Conservation (phyloP, 192 early-diverging fungal genomes). For the Helicostylum pulchrum region DNA sequence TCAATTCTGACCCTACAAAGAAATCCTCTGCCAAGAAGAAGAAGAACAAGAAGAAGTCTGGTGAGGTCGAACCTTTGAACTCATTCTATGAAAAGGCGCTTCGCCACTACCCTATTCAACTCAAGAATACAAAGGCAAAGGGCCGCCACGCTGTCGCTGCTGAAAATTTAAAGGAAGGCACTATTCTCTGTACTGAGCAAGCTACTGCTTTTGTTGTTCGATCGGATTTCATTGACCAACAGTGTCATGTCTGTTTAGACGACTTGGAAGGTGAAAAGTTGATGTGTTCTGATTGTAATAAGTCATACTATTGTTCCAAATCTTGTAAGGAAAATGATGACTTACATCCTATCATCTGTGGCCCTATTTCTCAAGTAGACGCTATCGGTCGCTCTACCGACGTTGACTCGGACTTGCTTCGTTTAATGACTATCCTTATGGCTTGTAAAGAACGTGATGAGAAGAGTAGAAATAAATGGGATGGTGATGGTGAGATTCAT, state of each 20-base stretch:
- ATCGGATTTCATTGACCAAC: conserved; percentile 46
- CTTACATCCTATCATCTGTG: conserved; percentile 33
- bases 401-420: conserved; percentile 27
- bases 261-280: conserved; percentile 4
- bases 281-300: conserved; percentile 37
- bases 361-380: conserved; percentile 5
- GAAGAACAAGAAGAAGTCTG: neutral
- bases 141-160: conserved; percentile 52
- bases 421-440: conserved; percentile 22
- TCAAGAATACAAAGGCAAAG: conserved; percentile 41
- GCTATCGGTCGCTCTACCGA: conserved; percentile 22
- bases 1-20: neutral
- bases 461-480: neutral
- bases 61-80: neutral
- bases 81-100: conserved; percentile 4
- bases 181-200: conserved; percentile 46
- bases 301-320: conserved; percentile 36
- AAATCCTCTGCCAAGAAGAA: neutral
- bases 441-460: conserved; percentile 2
- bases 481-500: neutral
- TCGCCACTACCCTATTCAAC: conserved; percentile 6
- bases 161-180: conserved; percentile 43
- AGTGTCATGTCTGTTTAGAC: conserved; percentile 53
- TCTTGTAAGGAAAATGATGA: conserved; percentile 35
- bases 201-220: conserved; percentile 53